These are phyloP conservation scores for Aspergillus sp. DNA, from an alignment of 2,329 filamentous ascomycete species.

Conservation along the genomic window DNA sequence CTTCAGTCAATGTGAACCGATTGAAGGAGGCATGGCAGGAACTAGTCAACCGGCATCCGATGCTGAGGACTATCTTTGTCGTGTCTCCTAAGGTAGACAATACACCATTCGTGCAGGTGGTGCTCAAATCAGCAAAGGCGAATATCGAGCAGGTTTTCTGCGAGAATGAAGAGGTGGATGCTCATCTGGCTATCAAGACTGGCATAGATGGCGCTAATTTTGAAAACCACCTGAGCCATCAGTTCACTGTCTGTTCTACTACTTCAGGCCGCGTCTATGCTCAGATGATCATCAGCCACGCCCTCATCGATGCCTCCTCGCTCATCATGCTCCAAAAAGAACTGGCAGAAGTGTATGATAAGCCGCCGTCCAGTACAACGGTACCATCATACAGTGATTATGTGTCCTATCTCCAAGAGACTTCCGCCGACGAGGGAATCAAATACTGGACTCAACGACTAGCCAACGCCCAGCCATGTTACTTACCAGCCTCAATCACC, in stretches of 20 bases:
- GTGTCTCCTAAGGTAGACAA: no score
- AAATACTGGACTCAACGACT: conserved; percentile 19
- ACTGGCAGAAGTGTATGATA: conserved; percentile 2
- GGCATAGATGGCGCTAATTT: no score
- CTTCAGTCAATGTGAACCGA: no score
- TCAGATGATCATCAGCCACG: conserved; percentile 1
- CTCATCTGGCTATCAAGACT: conserved; percentile 2
- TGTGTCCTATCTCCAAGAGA: background rate
- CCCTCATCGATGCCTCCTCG: conserved; percentile 2
- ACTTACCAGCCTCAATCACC: background rate
- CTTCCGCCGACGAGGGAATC: background rate
- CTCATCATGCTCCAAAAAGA: conserved; percentile 1
- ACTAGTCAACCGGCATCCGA: no score
- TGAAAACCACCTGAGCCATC: background rate
- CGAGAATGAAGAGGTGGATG: conserved; percentile 22
- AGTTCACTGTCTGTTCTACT: background rate
- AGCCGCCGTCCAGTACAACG: background rate
- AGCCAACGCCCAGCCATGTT: background rate
- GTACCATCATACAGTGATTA: background rate
- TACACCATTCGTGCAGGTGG: no score
- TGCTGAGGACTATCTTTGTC: no score
- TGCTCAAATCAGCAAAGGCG: background rate
- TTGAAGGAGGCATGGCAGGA: no score
- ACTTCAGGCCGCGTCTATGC: background rate
- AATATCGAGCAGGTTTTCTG: conserved; percentile 43